These are phyloP conservation scores for Nigrospora osmanthi DNA, from an alignment of 2,329 filamentous ascomycete genomes.

Conservation along the genomic window DNA sequence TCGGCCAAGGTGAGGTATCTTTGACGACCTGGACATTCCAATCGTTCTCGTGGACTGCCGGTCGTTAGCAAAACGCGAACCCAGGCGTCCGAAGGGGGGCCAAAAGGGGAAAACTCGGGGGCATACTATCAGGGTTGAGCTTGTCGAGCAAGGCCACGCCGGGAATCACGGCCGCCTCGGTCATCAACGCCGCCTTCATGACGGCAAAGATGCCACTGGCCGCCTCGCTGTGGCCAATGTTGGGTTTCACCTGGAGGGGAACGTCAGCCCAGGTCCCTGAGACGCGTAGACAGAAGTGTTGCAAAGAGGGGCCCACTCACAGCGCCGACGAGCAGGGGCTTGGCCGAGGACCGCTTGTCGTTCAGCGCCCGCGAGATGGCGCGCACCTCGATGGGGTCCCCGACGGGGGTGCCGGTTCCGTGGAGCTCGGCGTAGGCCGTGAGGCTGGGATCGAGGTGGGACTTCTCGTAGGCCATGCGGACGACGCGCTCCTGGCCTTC, in stretches of 20 bases:
- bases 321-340: too few relatives aligned
- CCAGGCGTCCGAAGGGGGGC: conserved; percentile 9
- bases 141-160: neutral
- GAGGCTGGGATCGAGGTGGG: conserved; percentile 5
- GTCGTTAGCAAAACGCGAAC: neutral
- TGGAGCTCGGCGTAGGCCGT: conserved; percentile 15
- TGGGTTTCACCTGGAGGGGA: conserved; percentile 1
- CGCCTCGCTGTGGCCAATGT: conserved; percentile 5
- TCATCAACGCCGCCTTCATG: conserved; percentile 2
- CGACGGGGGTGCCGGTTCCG: conserved; percentile 13
- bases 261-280: too few relatives aligned
- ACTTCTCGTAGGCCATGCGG: conserved; percentile 6
- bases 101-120: too few relatives aligned
- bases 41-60: neutral
- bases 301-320: too few relatives aligned
- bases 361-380: neutral
- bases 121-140: neutral
- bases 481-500: conserved; percentile 10
- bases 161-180: neutral
- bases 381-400: conserved; percentile 11
- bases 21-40: conserved; percentile 21
- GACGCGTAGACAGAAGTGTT: too few relatives aligned
- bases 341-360: neutral
- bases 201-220: conserved; percentile 1
- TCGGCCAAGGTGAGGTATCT: conserved; percentile 22